A percentile compares a stretch with the other conserved stretches of the same genome.
These are phyloP conservation scores for Dictyophora rubrovolvata DNA, from an alignment of 768 basidiomycete species.

Conservation along the genomic window DNA sequence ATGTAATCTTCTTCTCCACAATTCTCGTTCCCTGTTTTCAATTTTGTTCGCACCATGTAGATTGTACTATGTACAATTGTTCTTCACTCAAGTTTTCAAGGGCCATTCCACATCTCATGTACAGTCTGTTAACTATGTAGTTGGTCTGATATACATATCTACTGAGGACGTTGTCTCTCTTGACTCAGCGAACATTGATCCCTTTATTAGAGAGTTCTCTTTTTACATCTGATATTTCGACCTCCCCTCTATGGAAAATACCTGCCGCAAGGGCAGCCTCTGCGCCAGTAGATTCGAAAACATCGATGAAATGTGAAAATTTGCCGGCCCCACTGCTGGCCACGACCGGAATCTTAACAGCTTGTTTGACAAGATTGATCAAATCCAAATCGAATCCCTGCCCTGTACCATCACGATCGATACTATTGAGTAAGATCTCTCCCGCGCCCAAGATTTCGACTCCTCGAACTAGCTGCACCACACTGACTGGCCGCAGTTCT, in stretches of 20 bases:
- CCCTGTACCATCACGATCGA: conserved; percentile 92
- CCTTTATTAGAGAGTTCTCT: conserved; percentile 32
- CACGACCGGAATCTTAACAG: conserved; percentile 84
- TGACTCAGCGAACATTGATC: conserved; percentile 39
- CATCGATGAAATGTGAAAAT: conserved; percentile 74
- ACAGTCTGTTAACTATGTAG: not conserved
- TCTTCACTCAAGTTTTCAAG: not conserved
- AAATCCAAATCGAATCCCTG: conserved; percentile 85
- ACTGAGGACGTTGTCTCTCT: conserved; percentile 4
- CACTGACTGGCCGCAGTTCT: conserved; percentile 72
- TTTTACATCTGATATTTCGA: conserved; percentile 78
- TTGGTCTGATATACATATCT: not conserved
- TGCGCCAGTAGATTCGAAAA: conserved; percentile 68
- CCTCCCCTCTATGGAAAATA: conserved; percentile 90
- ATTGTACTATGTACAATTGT: conserved; percentile 10
- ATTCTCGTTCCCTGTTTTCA: not conserved
- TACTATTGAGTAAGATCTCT: conserved; percentile 90
- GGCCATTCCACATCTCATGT: not conserved
- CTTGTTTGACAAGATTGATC: conserved; percentile 59
- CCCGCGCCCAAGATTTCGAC: conserved; percentile 90
- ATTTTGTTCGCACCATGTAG: not conserved
- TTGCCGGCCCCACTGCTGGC: conserved; percentile 91
- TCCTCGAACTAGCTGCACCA: conserved; percentile 81
- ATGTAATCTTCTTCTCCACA: not conserved
- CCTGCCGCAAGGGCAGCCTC: conserved; percentile 95